These are phyloP conservation scores for Ophidiomyces ophidiicola DNA, from an alignment of 2,329 filamentous ascomycete species.

Conservation along the genomic window DNA sequence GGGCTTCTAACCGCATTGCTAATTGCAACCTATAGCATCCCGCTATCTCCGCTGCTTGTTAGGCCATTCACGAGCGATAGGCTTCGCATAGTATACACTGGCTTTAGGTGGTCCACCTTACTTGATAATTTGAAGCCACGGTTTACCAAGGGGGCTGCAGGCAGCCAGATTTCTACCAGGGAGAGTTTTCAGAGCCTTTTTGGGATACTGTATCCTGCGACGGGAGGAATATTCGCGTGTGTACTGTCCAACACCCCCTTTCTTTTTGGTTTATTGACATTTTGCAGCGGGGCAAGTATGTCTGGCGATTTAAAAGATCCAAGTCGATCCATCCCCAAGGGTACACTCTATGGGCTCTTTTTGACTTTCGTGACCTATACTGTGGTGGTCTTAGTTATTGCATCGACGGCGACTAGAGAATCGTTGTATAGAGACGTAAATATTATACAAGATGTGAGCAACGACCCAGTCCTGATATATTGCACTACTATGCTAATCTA, in stretches of 20 bases:
- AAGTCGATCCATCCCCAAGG: conserved; percentile 70
- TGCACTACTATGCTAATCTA: background rate
- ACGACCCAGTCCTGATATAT: conserved; percentile 18
- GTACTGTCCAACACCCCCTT: conserved; percentile 16
- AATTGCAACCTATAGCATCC: conserved; percentile 67
- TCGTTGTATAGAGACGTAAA: conserved; percentile 66
- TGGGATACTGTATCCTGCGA: conserved; percentile 70
- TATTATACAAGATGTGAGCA: conserved; percentile 63
- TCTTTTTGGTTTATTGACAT: conserved; percentile 43
- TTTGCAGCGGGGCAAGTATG: conserved; percentile 63
- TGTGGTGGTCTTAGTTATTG: conserved; percentile 65
- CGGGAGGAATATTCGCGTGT: conserved; percentile 47
- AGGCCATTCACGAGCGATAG: conserved; percentile 53
- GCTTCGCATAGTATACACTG: conserved; percentile 63
- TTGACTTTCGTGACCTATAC: conserved; percentile 67
- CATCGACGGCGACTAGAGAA: conserved; percentile 58
- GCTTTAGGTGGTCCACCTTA: conserved; percentile 58
- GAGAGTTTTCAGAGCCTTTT: conserved; percentile 72
- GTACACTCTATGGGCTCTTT: conserved; percentile 65
- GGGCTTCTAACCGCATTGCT: conserved; percentile 58
- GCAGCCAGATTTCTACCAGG: conserved; percentile 48
- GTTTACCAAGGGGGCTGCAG: conserved; percentile 50
- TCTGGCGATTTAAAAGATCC: conserved; percentile 74
- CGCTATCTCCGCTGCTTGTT: conserved; percentile 58
- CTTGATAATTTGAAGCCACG: conserved; percentile 59